Evolutionary conservation across 495 filamentous ascomycete species (phyloP).

Genomic region (Saxophila tyrrhenica): DNA sequence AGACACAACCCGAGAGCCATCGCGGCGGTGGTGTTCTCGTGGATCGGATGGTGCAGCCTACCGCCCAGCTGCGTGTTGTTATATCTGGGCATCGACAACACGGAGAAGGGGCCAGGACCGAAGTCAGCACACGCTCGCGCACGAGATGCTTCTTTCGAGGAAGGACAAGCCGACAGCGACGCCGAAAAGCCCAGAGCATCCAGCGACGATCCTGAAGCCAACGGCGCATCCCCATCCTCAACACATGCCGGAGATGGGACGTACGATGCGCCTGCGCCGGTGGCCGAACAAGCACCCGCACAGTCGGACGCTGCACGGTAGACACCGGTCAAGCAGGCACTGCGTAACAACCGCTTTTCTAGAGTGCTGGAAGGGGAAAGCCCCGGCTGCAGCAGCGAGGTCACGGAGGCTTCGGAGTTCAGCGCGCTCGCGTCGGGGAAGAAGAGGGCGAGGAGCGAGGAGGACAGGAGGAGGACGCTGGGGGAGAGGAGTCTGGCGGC

Average conservation of each 20-base stretch:
- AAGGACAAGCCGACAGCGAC: neutral
- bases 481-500: slow-evolving; percentile 12
- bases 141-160: neutral
- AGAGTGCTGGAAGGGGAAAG: slow-evolving; percentile 6
- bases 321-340: slow-evolving; percentile 10
- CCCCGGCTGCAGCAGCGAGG: slow-evolving; percentile 4
- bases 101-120: slow-evolving; percentile 4
- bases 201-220: neutral
- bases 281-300: slow-evolving; percentile 6
- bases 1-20: slow-evolving; percentile 30
- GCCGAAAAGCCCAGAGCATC: neutral
- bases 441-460: neutral
- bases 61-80: slow-evolving; percentile 10
- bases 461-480: slow-evolving; percentile 1
- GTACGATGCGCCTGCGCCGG: neutral
- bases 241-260: neutral
- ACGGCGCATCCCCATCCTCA: neutral
- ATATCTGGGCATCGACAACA: slow-evolving; percentile 7
- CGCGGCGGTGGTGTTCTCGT: slow-evolving; percentile 33
- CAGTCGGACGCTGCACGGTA: neutral
- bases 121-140: slow-evolving; percentile 6
- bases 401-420: slow-evolving; percentile 15
- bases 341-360: slow-evolving; percentile 6
- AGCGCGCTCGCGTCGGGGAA: slow-evolving; percentile 12
- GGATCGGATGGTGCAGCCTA: slow-evolving; percentile 27